phyloP scores from a whole-genome alignment of 1,284 basidiomycete species.

The Paramarasmius palmivorus region DNA sequence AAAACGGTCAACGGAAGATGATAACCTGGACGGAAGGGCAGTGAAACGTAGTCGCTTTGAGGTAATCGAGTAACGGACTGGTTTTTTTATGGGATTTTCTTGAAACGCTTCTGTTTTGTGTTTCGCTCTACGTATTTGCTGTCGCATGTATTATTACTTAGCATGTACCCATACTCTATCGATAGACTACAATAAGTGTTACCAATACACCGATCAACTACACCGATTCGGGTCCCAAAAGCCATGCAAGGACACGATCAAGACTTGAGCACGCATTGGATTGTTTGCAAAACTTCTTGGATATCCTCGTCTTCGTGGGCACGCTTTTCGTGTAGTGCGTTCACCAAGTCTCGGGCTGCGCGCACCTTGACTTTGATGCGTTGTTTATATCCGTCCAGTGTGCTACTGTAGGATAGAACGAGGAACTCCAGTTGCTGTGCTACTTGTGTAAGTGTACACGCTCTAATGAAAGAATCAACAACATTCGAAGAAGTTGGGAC shows the following conservation, averaged over 20 bases:
- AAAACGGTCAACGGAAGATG: background rate
- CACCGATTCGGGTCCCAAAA: too few species aligned
- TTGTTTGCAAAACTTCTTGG: slow-evolving; percentile 1
- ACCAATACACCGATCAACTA: too few species aligned
- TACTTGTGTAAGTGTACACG: too few species aligned
- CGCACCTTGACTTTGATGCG: background rate
- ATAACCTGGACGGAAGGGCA: background rate
- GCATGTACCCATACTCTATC: too few species aligned
- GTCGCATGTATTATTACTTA: too few species aligned
- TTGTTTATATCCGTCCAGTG: slow-evolving; percentile 6
- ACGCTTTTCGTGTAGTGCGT: background rate
- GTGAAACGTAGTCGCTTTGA: background rate
- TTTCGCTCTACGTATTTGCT: too few species aligned
- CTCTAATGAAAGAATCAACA: too few species aligned
- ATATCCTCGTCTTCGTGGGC: slow-evolving; percentile 8
- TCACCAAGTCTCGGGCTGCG: background rate
- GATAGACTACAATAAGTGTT: too few species aligned
- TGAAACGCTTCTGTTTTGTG: too few species aligned
- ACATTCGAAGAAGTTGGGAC: too few species aligned
- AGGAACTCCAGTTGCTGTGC: slow-evolving; percentile 12
- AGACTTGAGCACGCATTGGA: background rate
- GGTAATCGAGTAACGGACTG: background rate
- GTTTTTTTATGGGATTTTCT: background rate
- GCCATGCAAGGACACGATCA: too few species aligned
- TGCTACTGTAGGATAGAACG: slow-evolving; percentile 8